A percentile compares a stretch with the other conserved stretches of the same genome.
These are phyloP conservation scores for Botryotinia globosa DNA, from an alignment of 2,329 filamentous ascomycete genomes.

Conservation along the genomic window DNA sequence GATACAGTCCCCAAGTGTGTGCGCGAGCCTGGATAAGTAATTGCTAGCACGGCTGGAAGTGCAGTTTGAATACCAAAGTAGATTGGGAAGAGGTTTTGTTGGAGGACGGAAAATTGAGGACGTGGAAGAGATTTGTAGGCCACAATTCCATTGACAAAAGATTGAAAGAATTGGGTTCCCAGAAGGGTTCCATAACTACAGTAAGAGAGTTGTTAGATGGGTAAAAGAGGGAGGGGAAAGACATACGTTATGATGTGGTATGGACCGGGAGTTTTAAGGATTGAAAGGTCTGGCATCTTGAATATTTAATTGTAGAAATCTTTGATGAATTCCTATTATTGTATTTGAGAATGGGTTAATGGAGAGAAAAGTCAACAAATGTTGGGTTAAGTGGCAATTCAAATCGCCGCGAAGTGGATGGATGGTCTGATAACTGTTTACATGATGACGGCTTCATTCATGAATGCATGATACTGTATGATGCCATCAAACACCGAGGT, in stretches of 20 bases:
- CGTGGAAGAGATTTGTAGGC: conserved; percentile 75
- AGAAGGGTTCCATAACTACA: conserved; percentile 84
- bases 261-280: conserved; percentile 61
- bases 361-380: background rate
- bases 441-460: conserved; percentile 11
- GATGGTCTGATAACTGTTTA: conserved; percentile 5
- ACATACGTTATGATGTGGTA: conserved; percentile 74
- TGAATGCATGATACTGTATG: too few relatives aligned
- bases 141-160: conserved; percentile 72
- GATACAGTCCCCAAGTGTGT: conserved; percentile 40
- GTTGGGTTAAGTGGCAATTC: background rate
- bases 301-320: background rate
- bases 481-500: background rate
- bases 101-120: conserved; percentile 76
- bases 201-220: conserved; percentile 23
- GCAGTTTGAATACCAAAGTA: conserved; percentile 85
- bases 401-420: background rate
- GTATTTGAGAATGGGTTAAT: background rate
- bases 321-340: background rate
- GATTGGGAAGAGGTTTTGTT: conserved; percentile 77
- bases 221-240: background rate
- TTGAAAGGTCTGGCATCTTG: conserved; percentile 40
- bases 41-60: conserved; percentile 67
- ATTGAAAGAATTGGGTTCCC: conserved; percentile 83
- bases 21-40: conserved; percentile 73